Evolutionary conservation across 78 protist genomes (phyloP), one percentile per base, ranked within the genome.

Genomic region (Dictyostelium capitatum): DNA sequence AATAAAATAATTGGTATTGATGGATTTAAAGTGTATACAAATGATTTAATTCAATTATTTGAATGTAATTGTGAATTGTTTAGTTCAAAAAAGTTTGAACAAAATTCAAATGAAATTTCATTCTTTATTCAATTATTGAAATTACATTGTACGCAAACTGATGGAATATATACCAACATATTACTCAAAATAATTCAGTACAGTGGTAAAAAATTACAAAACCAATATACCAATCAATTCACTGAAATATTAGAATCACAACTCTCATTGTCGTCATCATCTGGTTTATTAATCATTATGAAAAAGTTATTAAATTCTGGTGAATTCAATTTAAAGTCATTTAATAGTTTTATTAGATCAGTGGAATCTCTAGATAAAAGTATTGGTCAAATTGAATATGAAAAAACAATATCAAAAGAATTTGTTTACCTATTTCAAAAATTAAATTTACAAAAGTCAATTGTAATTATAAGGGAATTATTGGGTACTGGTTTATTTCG

Each of bases 151-250:
- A 37, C 43, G n/a, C n/a, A n/a, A 37, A 37, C 43, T 37, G 2
- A 37, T 37, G 43, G 2, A 37, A 37, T 2, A 37, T 37, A 37
- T 2, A 37, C 43, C 43, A 37, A 37, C 2, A 37, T 37, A 37
- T 1, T 23, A 65, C 28, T 65, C 23, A 65, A 65, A 14, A 65
- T 65, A 30, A 11, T 65, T 10, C 19, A 11, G 12, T 65, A 41
- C 37, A 30, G 73, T 30, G 47, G 73, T 11, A 65, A 28, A 65
- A 65, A 65, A 65, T 23, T 65, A 28, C 73, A 65, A 65, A 65
- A 4, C 14, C 23, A 65, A 65, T 28, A 65, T 14, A 5, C 20
- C 8, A 20, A 65, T 14, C n/a, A 65, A 0, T 65, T 30, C 28
- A 5, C 28, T 4, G 14, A 65, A 14, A n/a, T 65, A 4, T 28